Base-by-base conservation (phyloP, 768 basidiomycete genomes). In the Amylocystis lapponica region DNA sequence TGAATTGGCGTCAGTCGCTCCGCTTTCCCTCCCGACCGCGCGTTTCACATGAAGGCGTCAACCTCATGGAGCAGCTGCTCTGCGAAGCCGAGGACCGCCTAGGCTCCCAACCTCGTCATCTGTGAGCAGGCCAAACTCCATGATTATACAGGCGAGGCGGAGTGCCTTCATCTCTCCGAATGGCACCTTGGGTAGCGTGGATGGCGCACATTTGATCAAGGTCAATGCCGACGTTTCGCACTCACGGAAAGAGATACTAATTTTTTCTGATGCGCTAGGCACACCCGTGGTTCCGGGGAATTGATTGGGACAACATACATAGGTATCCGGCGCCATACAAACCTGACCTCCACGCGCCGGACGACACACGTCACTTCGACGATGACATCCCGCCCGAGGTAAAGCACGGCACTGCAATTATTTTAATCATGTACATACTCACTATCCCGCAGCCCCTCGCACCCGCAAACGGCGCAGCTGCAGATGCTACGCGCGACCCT, bases 11-110 rank as follows among this genome's bases (percentile, higher is more conserved):
- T 49, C 83, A 84, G 60, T 78, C 85, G 20, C 74, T 97, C 51
- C 83, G 84, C 47, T 98, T 97, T 65, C 92, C 94, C 5, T 64
- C 79, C 21, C 78, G 81, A 48, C 92, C 92, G 47, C 78, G 74
- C 46, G 83, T 94, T 45, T 92, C 92, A 39, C 79, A 81, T 60
- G 89, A 91, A 66, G 93, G 85, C 39, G 75, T 89, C 49, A 83
- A 83, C 67, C 70, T 97, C 56, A 88, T 98, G 78, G 77, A 85
- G 56, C 81, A 81, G 52, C 74, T 97, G 20, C 79, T 97, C 25
- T 97, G 95, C 62, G 95, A 99, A 65, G 85, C 92, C 6, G 93
- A 97, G 66, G 91, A 96, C 63, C 82, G 95, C 39, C 73, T 99
- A 36, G 92, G 89, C 29, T 86, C 84, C 36, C 82, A 84, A 59